Conservation (phyloP, 768 basidiomycete species). For the Psilocybe azurescens region DNA sequence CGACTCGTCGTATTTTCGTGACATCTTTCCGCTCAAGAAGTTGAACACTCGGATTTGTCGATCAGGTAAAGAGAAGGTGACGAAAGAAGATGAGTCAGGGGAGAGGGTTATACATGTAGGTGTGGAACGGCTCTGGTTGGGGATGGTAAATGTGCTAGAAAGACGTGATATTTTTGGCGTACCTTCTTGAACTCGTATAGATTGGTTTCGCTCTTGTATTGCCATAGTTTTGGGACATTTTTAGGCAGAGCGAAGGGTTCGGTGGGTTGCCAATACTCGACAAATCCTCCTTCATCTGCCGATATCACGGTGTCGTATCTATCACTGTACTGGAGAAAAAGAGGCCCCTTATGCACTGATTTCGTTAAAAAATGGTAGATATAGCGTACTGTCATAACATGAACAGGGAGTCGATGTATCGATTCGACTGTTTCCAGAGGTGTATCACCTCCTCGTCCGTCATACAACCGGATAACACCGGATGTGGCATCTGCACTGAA, state of each 20-base stretch:
- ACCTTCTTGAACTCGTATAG: slow-evolving; percentile 98
- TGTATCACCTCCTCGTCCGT: slow-evolving; percentile 84
- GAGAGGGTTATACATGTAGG: slow-evolving; percentile 94
- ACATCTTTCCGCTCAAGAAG: slow-evolving; percentile 87
- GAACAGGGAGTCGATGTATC: slow-evolving; percentile 88
- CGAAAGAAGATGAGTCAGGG: slow-evolving; percentile 87
- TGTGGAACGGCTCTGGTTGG: slow-evolving; percentile 79
- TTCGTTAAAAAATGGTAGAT: neutral
- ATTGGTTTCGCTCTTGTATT: slow-evolving; percentile 90
- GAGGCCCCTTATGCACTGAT: slow-evolving; percentile 6
- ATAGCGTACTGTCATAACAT: slow-evolving; percentile 81
- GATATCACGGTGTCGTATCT: slow-evolving; percentile 91
- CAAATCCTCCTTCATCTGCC: slow-evolving; percentile 91
- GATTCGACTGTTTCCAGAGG: slow-evolving; percentile 78
- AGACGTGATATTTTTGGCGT: neutral
- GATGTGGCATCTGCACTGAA: slow-evolving; percentile 78
- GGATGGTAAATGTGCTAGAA: neutral
- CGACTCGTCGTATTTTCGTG: slow-evolving; percentile 94
- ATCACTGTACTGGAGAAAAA: slow-evolving; percentile 76
- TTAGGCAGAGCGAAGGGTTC: slow-evolving; percentile 90
- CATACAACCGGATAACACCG: slow-evolving; percentile 86
- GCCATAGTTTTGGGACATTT: slow-evolving; percentile 82
- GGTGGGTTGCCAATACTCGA: slow-evolving; percentile 94
- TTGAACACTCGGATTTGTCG: slow-evolving; percentile 94
- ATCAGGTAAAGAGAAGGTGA: slow-evolving; percentile 92